phyloP scores from a whole-genome alignment of 2,329 filamentous ascomycete genomes.

The Neofusicoccum laricinum region DNA sequence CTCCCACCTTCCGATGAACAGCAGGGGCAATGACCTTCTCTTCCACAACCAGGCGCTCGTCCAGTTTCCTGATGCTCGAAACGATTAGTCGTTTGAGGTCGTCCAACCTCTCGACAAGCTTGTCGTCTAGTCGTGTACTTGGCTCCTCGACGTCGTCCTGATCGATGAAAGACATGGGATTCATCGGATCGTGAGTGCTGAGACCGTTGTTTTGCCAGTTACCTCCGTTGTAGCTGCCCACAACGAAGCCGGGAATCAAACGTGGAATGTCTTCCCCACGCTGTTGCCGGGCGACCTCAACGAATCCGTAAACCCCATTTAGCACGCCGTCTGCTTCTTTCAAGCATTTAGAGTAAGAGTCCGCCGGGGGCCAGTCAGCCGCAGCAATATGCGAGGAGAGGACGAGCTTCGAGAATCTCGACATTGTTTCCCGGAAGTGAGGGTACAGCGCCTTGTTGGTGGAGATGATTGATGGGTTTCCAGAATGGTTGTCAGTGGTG shows the following conservation, averaged over 20 bases:
- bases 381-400: slow-evolving; percentile 97
- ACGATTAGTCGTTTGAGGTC: slow-evolving; percentile 81
- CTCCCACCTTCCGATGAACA: slow-evolving; percentile 76
- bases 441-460: slow-evolving; percentile 97
- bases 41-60: slow-evolving; percentile 73
- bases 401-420: slow-evolving; percentile 97
- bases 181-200: slow-evolving; percentile 66
- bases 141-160: slow-evolving; percentile 86
- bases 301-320: slow-evolving; percentile 90
- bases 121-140: slow-evolving; percentile 69
- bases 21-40: slow-evolving; percentile 80
- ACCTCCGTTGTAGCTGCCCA: slow-evolving; percentile 77
- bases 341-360: slow-evolving; percentile 91
- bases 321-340: slow-evolving; percentile 97
- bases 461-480: slow-evolving; percentile 98
- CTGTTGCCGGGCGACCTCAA: slow-evolving; percentile 91
- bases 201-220: slow-evolving; percentile 75
- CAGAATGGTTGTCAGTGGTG: slow-evolving; percentile 97
- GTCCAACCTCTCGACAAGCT: slow-evolving; percentile 77
- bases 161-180: slow-evolving; percentile 70
- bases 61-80: slow-evolving; percentile 80
- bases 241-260: slow-evolving; percentile 89
- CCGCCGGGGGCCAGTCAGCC: slow-evolving; percentile 89
- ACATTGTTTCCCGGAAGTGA: slow-evolving; percentile 99
- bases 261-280: slow-evolving; percentile 89